Evolutionary conservation across 2,329 filamentous ascomycete genomes (phyloP), one percentile per base, ranked within the genome.

Genomic region (Apiospora kogelbergensis): DNA sequence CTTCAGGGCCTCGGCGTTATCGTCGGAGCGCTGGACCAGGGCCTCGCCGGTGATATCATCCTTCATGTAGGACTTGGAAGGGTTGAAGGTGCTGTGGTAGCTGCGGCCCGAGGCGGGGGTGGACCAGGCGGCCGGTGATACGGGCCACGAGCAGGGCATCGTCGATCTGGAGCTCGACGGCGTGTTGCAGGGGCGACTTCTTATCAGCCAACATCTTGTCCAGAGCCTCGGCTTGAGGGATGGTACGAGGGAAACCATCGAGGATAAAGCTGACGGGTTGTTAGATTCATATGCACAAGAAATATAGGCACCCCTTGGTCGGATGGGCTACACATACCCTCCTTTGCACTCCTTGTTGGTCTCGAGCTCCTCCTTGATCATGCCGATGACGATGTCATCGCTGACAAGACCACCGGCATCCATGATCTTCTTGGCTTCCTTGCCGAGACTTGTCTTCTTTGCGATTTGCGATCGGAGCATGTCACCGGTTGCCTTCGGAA

Each of bases 401-500:
- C 94, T 97, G 81, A 99, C 96, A 70, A 99, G 90, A 75, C 95
- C 95, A 77, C 96, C 96, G 81, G 95, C 92, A 80, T 99, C 96
- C 96, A 99, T 99, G 83, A 99, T 99, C 90, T 98, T 98, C 91
- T 99, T 99, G 74, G 96, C 96, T 86, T 98, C 94, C 80, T 93
- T 90, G 76, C 96, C 96, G 73, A 99, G 90, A 70, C 93, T 84
- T 69, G 96, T 99, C 90, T 98, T 98, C 85, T 97, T 97, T 74
- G 95, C 93, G 79, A 99, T 96, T 84, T 99, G 96, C 75, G 95
- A 97, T 79, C 96, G 94, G 79, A 99, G 89, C 96, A 99, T 99
- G 84, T 99, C 96, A 81, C 96, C 96, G 70, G 96, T 99, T 73
- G 96, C 96, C 95, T 98, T 73, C 70, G 69, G 17, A 65, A 30